Evolutionary conservation across 352 stramenopile genomes (phyloP).

Genomic region (Globisporangium apiculatum): DNA sequence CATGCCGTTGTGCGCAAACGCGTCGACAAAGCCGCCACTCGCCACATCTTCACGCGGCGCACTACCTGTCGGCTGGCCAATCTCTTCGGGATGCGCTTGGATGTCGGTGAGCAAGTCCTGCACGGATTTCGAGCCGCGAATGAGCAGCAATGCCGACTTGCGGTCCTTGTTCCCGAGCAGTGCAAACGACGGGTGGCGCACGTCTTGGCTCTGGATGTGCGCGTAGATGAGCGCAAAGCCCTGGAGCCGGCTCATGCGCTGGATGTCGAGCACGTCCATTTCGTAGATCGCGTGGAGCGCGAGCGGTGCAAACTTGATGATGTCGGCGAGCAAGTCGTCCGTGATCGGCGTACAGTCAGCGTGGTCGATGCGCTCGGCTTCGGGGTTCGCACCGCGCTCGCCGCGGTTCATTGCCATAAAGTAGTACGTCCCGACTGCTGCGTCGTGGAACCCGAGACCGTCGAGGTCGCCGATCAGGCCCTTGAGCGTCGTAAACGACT

Average conservation of each 20-base stretch:
- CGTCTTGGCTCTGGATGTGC: conserved; percentile 75
- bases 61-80: conserved; percentile 34
- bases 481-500: conserved; percentile 82
- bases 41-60: conserved; percentile 26
- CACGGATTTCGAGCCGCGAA: conserved; percentile 82
- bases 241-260: conserved; percentile 75
- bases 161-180: conserved; percentile 71
- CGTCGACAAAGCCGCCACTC: conserved; percentile 71
- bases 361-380: conserved; percentile 55
- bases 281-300: conserved; percentile 83
- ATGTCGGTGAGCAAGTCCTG: conserved; percentile 84
- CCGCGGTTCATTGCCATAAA: conserved; percentile 88
- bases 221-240: conserved; percentile 76
- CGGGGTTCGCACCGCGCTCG: conserved; percentile 61
- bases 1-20: conserved; percentile 85
- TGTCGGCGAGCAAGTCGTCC: conserved; percentile 61
- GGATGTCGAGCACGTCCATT: conserved; percentile 75
- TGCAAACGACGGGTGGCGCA: conserved; percentile 75
- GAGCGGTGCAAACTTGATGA: conserved; percentile 70
- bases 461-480: conserved; percentile 72
- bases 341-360: conserved; percentile 45
- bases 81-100: conserved; percentile 73
- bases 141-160: conserved; percentile 72
- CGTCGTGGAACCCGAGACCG: conserved; percentile 79
- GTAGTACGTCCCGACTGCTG: conserved; percentile 80